Evolutionary conservation across 2,329 filamentous ascomycete species (phyloP), one percentile per base, ranked within the genome.

Genomic region (Cladosporium velox): DNA sequence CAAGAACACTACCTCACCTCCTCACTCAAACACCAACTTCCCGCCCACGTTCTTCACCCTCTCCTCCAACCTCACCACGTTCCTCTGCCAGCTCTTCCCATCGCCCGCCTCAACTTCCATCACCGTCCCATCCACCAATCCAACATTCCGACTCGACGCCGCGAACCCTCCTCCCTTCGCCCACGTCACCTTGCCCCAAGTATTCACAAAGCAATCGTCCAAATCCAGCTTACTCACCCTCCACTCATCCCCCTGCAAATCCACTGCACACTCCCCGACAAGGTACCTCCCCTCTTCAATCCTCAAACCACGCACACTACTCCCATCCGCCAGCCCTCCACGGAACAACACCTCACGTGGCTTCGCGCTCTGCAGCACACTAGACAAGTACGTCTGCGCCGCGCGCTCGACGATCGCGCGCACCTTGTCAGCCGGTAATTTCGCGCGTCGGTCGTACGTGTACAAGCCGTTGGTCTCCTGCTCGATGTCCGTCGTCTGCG

Each of bases 381-480:
- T 26, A 10, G 51, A 28, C 4, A 64, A 21, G 18, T 87, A 88
- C 2, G 77, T 73, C 67, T 80, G 72, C 63, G 79, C 77, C 0
- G 84, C 86, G 35, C 81, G 80, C 61, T 87, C 82, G 65, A 90
- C 84, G 15, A 90, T 82, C 47, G 77, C 81, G 77, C 83, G 88
- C 30, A 90, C 84, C 68, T 83, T 83, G 0, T 72, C 75, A 0
- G 84, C 79, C n/a, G 86, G 83, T 51, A 90, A 78, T 77, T 90
- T 90, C 67, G 84, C 84, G 70, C 82, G 80, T 0, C 88, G 82
- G 67, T 89, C 84, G 68, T 85, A 88, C 0, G 87, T 85, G 70
- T 89, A 90, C 28, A 90, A 72, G 0, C 88, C 88, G 70, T 91
- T 90, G 41, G 87, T 86, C 72, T 90, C 88, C 71, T 90, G 88